A percentile compares a stretch with the other conserved stretches of the same genome.
phyloP scores from a whole-genome alignment of 768 basidiomycete species.

The Leccinum aurantiacum region DNA sequence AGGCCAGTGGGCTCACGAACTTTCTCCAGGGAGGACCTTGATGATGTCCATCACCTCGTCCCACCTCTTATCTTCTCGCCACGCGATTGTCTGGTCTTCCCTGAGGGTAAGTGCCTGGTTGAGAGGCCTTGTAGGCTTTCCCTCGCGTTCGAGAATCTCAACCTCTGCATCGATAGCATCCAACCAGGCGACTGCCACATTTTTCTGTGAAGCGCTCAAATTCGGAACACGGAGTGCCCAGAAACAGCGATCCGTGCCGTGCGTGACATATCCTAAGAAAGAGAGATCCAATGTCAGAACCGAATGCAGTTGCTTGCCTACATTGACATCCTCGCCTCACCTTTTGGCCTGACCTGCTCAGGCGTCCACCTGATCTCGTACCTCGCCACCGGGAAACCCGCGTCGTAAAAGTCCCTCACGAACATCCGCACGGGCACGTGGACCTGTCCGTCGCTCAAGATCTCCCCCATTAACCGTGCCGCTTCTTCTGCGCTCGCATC shows the following conservation, averaged over 20 bases:
- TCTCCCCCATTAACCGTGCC: conserved; percentile 52
- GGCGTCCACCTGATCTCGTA: conserved; percentile 74
- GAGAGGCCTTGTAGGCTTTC: conserved; percentile 32
- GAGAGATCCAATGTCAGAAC: neutral
- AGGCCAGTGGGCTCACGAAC: neutral
- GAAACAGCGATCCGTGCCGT: conserved; percentile 60
- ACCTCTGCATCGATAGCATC: conserved; percentile 47
- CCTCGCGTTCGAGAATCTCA: conserved; percentile 38
- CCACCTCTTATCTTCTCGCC: conserved; percentile 59
- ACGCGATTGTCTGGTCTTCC: conserved; percentile 51
- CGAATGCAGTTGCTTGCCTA: neutral
- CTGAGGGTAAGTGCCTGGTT: conserved; percentile 49
- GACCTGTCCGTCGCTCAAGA: conserved; percentile 62
- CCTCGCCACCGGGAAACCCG: conserved; percentile 62
- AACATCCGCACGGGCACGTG: conserved; percentile 66
- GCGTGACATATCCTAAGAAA: conserved; percentile 64
- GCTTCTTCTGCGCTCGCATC: conserved; percentile 45
- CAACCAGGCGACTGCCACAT: conserved; percentile 57
- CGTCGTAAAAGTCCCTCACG: conserved; percentile 53
- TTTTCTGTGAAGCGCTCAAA: conserved; percentile 46
- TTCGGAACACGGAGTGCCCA: conserved; percentile 59
- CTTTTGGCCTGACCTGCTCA: conserved; percentile 53
- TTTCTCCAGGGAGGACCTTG: conserved; percentile 31
- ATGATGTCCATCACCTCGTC: conserved; percentile 43
- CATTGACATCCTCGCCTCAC: conserved; percentile 30